These are phyloP conservation scores for Durotheca rogersii DNA, from an alignment of 495 filamentous ascomycete genomes.

Conservation along the genomic window DNA sequence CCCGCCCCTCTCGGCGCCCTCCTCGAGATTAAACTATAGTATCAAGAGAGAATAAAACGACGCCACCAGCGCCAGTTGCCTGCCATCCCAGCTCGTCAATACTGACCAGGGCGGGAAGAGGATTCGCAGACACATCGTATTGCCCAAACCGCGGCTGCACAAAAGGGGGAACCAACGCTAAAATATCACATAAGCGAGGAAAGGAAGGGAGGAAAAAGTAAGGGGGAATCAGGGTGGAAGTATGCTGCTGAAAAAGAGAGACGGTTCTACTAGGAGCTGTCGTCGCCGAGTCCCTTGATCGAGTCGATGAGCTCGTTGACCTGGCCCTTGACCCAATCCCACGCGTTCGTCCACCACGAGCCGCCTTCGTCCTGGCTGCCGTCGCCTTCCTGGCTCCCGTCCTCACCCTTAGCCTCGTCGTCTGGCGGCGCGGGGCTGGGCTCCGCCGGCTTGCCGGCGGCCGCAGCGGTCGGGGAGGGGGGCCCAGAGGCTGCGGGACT, in stretches of 20 bases:
- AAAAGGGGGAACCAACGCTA: neutral
- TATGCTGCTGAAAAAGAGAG: no score
- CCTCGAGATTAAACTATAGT: no score
- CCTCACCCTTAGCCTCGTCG: conserved; percentile 13
- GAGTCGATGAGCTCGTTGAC: conserved; percentile 44
- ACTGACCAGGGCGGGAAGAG: no score
- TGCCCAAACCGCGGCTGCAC: no score
- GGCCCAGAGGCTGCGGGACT: conserved; percentile 6
- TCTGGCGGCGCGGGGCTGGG: conserved; percentile 26
- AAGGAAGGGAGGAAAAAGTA: neutral
- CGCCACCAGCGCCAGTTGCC: neutral
- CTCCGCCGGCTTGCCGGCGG: conserved; percentile 6
- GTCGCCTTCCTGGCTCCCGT: conserved; percentile 13
- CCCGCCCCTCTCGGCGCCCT: neutral
- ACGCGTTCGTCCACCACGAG: conserved; percentile 36
- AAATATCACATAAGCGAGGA: neutral
- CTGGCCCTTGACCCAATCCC: conserved; percentile 54
- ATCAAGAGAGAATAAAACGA: no score
- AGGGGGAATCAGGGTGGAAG: neutral
- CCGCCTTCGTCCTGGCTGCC: conserved; percentile 13
- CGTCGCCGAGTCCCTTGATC: conserved; percentile 30
- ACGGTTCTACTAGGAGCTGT: no score
- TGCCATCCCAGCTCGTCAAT: no score
- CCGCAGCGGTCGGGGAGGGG: conserved; percentile 17
- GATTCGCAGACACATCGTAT: no score